Evolutionary conservation across 116 monocot species (phyloP), one percentile per base, ranked within the genome.

Genomic region (Posidonia oceanica): DNA sequence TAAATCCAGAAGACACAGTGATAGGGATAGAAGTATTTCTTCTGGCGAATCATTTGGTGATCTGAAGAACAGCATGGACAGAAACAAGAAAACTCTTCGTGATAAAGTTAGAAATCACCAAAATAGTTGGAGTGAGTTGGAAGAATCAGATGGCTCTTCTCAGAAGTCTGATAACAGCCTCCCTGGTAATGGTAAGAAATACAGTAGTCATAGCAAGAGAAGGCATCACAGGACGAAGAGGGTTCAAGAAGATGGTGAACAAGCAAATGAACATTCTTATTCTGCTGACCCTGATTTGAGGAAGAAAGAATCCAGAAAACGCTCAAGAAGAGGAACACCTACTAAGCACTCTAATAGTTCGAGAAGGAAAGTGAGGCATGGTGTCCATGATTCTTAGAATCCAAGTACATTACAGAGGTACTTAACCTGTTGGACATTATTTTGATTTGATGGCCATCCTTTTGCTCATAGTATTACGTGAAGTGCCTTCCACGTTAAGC

Each of bases 1-100:
- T 17, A 72, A 69, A 62, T 14, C 6, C 15, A 48, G 51, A 54
- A 69, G 59, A 74, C 53, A 42, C 23, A 22, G 37, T 15, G 42
- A 12, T 1, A 36, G 13, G 21, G n/a, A 63, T 14, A n/a, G 20
- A 59, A 64, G n/a, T 48, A 39, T 3, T 70, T 64, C 69, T 14
- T 48, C 40, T 75, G 72, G 61, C 54, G 67, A 42, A 39, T 69
- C 61, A 10, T 20, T 14, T 52, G 61, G 62, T 44, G 52, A n/a
- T 37, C 0, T 13, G 42, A 54, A 61, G 51, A 10, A 23, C 51
- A 36, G 52, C 16, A 68, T 51, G 13, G 18, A 17, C 3, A 16
- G 51, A 13, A 11, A 68, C 3, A 54, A 54, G 29, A 52, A 22
- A 53, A 68, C 52, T 18, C 5, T 16, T 18, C 5, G 14, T n/a